Evolutionary conservation across 352 stramenopile species (phyloP), one percentile per base, ranked within the genome.

Genomic region (Phytophthora agathidicida): DNA sequence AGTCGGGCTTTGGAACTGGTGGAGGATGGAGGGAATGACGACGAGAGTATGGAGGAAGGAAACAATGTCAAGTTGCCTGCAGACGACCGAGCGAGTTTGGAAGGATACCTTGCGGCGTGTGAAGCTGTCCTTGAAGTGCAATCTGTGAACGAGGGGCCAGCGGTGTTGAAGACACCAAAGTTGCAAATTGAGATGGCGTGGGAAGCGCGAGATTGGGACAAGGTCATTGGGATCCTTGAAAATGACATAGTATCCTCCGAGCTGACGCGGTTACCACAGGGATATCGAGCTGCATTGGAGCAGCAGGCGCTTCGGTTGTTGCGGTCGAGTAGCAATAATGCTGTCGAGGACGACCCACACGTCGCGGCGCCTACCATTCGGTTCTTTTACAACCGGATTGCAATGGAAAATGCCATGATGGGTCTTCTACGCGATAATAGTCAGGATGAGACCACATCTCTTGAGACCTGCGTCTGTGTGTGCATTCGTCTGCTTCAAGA

Each of bases 51-150:
- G 8, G 47, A 67, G 16, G 52, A 63, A 31, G 41, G 39, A n/a
- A 19, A 26, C 3, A 54, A 49, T 1, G 41, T 35, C 3, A 65
- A 70, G 14, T 38, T 68, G 5, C 32, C 51, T 37, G 36, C 30
- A 19, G 60, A 77, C 0, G 60, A 80, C 22, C 70, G 63, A 20
- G 51, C 70, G 1, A 69, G 61, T 42, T 61, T 91, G 11, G 83
- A 93, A 68, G 83, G 80, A 11, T 93, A 91, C 43, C 56, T 93
- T 22, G 73, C 79, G 11, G 83, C 83, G 1, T 93, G 80, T 47
- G 74, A 89, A 63, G 75, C 79, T 2, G 75, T 93, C 14, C 37
- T 93, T 8, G 78, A 86, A 26, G 28, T 71, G n/a, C 68, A 76
- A 8, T 75, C 80, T 3, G 38, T 70, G 33, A 64, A 53, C 1